Evolutionary conservation across 164 flowering plant genomes (phyloP), one percentile per base, ranked within the genome.

Genomic region (Santalum album): DNA sequence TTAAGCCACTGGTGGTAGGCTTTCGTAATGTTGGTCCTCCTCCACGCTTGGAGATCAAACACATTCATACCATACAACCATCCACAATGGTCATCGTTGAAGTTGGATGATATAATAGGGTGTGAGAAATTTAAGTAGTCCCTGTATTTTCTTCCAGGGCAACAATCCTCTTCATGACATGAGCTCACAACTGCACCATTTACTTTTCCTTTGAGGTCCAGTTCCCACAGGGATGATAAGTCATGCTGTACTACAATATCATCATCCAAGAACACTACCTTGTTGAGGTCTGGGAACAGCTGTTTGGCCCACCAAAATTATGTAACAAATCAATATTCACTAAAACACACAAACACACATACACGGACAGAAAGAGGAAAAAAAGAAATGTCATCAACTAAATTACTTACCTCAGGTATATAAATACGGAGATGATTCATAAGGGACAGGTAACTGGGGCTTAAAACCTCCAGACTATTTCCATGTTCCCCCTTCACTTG

Each of bases 211-310:
- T 74, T 51, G 68, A 86, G 80, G 67, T 81, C 71, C 56, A 82
- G 32, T 34, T 67, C 78, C 95, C 88, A 86, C 25, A 86, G 67
- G 34, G 83, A 63, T 19, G 86, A 83, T 29, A 84, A 63, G 64
- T 86, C 95, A 50, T 52, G 80, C 45, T 80, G 88, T 22, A 86
- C 84, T 26, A 86, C 82, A 38, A 80, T 61, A 66, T 86, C 90
- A 59, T 86, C 90, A 9, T 84, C 90, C 67, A 86, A 64, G 65
- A 83, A 80, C 51, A 86, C 74, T 32, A 84, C 64, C 74, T 82
- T 86, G 68, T 77, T 60, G 53, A 86, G 83, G 63, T 75, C 72
- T 52, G 95, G 95, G 71, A 86, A 86, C 55, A 86, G 67, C 95
- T 86, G 83, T 53, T 32, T 25, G 38, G 39, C 39, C 53, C 63